These are phyloP conservation scores for Podospora tetraspora DNA, from an alignment of 495 filamentous ascomycete genomes.

Conservation along the genomic window DNA sequence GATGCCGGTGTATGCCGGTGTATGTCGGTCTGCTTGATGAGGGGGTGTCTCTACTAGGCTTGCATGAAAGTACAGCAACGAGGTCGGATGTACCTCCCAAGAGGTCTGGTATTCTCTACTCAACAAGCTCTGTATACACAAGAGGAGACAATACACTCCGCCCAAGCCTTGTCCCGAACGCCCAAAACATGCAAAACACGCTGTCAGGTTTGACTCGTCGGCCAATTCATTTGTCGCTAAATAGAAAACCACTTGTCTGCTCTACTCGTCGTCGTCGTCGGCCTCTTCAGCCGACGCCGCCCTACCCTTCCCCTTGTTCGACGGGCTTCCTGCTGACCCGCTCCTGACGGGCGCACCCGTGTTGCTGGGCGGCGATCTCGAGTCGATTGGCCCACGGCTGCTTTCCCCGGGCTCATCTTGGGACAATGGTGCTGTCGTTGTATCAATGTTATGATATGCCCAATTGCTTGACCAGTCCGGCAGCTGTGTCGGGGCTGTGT, in stretches of 20 bases:
- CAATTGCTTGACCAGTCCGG: conserved; percentile 37
- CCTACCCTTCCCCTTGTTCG: conserved; percentile 33
- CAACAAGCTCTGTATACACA: background rate
- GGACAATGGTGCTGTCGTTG: background rate
- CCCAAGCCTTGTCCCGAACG: background rate
- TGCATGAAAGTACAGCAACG: background rate
- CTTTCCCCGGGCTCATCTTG: conserved; percentile 16
- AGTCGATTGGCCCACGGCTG: background rate
- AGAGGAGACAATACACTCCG: background rate
- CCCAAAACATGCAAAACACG: background rate
- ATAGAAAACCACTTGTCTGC: background rate
- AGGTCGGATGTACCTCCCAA: background rate
- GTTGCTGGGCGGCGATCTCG: background rate
- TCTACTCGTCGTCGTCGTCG: conserved; percentile 25
- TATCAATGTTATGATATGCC: conserved; percentile 13
- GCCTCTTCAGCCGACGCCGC: conserved; percentile 40
- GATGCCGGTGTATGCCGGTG: background rate
- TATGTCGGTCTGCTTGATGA: background rate
- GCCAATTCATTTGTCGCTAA: background rate
- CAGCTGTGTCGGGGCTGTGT: conserved; percentile 37
- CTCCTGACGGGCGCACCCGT: background rate
- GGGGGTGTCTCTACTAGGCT: background rate
- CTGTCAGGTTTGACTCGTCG: background rate
- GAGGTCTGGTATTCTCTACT: background rate
- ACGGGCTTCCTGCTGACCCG: conserved; percentile 12